Percentiles rank a stretch among this genome's conserved stretches.
Evolutionary conservation across 75 land plant species (phyloP).

Genomic region (Picea glauca): DNA sequence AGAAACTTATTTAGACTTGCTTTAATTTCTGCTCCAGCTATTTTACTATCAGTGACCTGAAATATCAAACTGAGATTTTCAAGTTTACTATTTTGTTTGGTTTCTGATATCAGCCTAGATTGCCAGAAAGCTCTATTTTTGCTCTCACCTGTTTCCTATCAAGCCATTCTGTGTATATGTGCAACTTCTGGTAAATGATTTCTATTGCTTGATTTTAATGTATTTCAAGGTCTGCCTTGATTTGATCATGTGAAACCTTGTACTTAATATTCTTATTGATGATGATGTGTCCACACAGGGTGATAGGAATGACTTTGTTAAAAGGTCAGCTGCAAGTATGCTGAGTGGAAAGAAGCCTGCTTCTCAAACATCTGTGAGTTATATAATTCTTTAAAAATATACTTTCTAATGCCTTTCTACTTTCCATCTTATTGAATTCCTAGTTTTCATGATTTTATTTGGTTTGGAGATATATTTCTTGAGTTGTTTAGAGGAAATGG

Average conservation of each 20-base stretch:
- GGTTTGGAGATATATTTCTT: background rate
- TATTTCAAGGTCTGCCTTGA: background rate
- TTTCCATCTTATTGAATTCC: background rate
- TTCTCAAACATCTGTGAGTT: constrained; percentile 14
- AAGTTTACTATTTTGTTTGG: background rate
- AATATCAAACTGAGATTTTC: no score
- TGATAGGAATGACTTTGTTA: constrained; percentile 17
- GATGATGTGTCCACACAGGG: constrained; percentile 11
- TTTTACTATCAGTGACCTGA: no score
- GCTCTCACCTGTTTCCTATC: no score
- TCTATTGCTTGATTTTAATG: no score
- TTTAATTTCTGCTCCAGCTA: no score
- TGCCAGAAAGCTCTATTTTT: background rate
- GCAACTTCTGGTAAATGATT: no score
- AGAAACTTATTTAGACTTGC: no score
- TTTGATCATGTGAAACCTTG: background rate
- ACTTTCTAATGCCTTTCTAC: background rate
- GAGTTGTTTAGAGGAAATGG: background rate
- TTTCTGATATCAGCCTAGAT: background rate
- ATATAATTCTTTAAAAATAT: background rate
- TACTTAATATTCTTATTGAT: background rate
- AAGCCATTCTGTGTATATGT: background rate
- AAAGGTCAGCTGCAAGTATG: constrained; percentile 46
- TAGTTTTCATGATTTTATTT: background rate
- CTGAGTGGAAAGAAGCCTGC: constrained; percentile 29